Conservation (phyloP, 2,329 filamentous ascomycete species). For the Clarireedia hainanense region DNA sequence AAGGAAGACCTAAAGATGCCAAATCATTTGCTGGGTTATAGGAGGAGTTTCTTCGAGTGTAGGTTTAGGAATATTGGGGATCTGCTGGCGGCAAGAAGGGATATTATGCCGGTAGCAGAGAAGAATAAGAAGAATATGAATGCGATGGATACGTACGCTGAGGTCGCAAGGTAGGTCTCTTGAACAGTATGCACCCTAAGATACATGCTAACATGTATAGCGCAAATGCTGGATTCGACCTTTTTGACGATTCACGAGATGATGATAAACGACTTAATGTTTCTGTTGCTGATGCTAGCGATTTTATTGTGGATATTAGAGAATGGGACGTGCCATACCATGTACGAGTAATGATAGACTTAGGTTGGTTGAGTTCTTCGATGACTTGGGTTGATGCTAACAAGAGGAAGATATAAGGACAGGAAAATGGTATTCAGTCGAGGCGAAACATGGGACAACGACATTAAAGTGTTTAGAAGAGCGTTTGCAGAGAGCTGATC, state of each 20-base stretch:
- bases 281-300: constrained; percentile 78
- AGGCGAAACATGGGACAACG: constrained; percentile 84
- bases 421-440: constrained; percentile 94
- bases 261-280: constrained; percentile 72
- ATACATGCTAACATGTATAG: constrained; percentile 35
- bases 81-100: constrained; percentile 73
- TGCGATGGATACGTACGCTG: constrained; percentile 96
- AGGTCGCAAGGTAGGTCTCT: constrained; percentile 71
- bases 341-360: constrained; percentile 95
- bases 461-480: constrained; percentile 81
- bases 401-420: constrained; percentile 72
- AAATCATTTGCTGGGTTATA: constrained; percentile 89
- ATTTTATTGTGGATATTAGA: constrained; percentile 96
- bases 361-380: constrained; percentile 42
- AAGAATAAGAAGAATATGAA: constrained; percentile 95
- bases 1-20: constrained; percentile 94
- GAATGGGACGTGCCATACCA: constrained; percentile 99
- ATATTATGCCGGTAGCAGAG: constrained; percentile 84
- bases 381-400: constrained; percentile 13
- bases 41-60: constrained; percentile 79
- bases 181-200: neutral
- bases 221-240: constrained; percentile 76
- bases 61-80: constrained; percentile 83
- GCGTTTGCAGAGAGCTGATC: constrained; percentile 81
- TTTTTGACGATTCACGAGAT: constrained; percentile 84